phyloP scores from a whole-genome alignment of 331 rosid species.

The Erythrophleum ivorense region DNA sequence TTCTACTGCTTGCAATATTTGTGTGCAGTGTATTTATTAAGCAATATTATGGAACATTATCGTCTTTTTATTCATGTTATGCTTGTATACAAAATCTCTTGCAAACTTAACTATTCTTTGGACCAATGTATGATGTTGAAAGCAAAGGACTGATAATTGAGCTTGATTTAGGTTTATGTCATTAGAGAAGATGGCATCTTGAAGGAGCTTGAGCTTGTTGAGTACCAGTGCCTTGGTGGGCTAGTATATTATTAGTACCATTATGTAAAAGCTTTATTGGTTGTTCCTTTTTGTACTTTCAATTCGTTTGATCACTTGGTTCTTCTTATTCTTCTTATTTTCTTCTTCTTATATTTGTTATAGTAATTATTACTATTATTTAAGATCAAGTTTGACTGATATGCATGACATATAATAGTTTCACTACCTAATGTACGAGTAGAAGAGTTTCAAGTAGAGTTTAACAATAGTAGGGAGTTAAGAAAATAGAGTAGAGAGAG shows the following conservation, averaged over 20 bases:
- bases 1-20: slow-evolving; percentile 1
- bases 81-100: neutral
- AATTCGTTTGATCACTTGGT: slow-evolving; percentile 29
- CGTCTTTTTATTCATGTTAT: too few relatives aligned
- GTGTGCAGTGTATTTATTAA: slow-evolving; percentile 4
- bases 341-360: neutral
- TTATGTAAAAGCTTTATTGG: slow-evolving; percentile 3
- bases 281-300: slow-evolving; percentile 18
- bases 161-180: slow-evolving; percentile 79
- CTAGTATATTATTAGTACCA: slow-evolving; percentile 63
- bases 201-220: slow-evolving; percentile 99
- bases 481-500: too few relatives aligned
- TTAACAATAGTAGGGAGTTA: neutral
- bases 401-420: slow-evolving; percentile 11
- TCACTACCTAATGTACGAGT: slow-evolving; percentile 2
- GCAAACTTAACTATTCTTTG: slow-evolving; percentile 16
- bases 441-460: neutral
- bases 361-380: neutral
- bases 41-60: neutral
- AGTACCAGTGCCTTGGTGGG: slow-evolving; percentile 92
- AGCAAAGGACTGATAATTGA: slow-evolving; percentile 40
- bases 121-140: slow-evolving; percentile 22
- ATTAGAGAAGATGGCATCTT: slow-evolving; percentile 98
- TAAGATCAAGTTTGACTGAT: slow-evolving; percentile 26
- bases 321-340: slow-evolving; percentile 1